Percentiles rank a stretch among this genome's conserved stretches.
Evolutionary conservation across 345 rosid species (phyloP).

Genomic region (Dovyalis caffra): DNA sequence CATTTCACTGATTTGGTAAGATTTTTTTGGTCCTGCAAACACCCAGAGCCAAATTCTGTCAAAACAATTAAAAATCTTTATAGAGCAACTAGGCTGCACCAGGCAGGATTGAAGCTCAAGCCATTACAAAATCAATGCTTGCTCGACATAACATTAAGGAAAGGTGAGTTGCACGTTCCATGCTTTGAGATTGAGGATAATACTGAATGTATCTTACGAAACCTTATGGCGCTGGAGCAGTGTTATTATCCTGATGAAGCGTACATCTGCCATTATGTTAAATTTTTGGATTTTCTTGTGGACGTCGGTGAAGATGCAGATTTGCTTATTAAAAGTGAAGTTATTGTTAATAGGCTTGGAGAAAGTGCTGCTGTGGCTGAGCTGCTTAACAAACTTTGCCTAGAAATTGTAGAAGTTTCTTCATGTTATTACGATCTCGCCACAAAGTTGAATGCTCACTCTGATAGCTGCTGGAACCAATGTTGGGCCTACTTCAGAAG

Average conservation of each 20-base stretch:
- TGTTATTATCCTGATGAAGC: not conserved
- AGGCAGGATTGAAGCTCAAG: not conserved
- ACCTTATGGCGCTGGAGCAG: not conserved
- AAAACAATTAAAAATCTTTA: not conserved
- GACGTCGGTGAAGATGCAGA: not conserved
- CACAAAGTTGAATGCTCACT: not conserved
- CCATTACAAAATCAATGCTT: not conserved
- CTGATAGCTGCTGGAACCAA: not conserved
- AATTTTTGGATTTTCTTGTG: not conserved
- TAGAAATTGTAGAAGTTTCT: not conserved
- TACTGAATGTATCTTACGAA: not conserved
- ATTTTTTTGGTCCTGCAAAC: no score
- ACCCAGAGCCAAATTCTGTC: no score
- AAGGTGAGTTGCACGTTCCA: not conserved
- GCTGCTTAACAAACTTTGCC: not conserved
- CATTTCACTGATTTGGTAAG: no score
- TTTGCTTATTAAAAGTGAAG: not conserved
- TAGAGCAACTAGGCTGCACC: not conserved
- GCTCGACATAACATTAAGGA: not conserved
- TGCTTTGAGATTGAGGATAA: not conserved
- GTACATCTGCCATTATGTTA: not conserved
- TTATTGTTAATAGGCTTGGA: not conserved
- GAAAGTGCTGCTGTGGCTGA: not conserved
- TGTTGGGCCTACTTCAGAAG: not conserved
- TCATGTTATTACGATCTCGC: not conserved